These are phyloP conservation scores for Lachancea cidri DNA, from an alignment of 805 yeast species.

Conservation along the genomic window DNA sequence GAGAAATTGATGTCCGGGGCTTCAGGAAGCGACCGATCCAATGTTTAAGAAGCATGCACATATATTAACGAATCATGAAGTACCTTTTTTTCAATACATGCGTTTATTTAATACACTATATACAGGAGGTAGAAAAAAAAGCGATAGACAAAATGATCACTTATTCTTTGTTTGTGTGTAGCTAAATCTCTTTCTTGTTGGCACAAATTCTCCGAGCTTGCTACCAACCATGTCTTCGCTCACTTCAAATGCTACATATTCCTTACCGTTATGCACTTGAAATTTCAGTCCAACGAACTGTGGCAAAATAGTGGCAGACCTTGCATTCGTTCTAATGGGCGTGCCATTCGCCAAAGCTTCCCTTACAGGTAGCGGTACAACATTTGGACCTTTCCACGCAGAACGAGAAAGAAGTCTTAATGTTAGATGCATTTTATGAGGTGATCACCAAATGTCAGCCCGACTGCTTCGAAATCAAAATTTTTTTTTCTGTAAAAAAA, in stretches of 20 bases:
- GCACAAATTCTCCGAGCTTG: slow-evolving; percentile 92
- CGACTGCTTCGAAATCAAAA: background rate
- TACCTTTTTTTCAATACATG: background rate
- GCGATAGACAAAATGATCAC: slow-evolving; percentile 12
- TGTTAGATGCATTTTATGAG: slow-evolving; percentile 14
- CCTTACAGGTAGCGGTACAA: slow-evolving; percentile 90
- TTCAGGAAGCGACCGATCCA: slow-evolving; percentile 10
- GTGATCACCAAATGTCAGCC: background rate
- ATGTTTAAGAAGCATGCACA: slow-evolving; percentile 3
- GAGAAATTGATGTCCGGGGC: slow-evolving; percentile 42
- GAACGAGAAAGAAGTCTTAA: slow-evolving; percentile 43
- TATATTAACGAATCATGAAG: background rate
- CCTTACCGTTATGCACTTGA: slow-evolving; percentile 94
- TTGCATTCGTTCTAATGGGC: slow-evolving; percentile 93
- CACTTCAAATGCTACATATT: slow-evolving; percentile 80
- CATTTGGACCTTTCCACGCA: slow-evolving; percentile 78
- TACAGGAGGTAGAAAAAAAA: background rate
- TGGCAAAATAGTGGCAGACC: slow-evolving; percentile 91
- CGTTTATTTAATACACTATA: background rate
- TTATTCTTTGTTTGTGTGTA: slow-evolving; percentile 73
- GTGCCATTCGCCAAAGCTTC: slow-evolving; percentile 75
- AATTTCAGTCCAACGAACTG: slow-evolving; percentile 92
- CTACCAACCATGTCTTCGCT: slow-evolving; percentile 96
- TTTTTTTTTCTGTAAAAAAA: background rate
- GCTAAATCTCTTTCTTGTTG: slow-evolving; percentile 83